Evolutionary conservation across 2,329 filamentous ascomycete species (phyloP).

Genomic region (Neopestalotiopsis clavispora): DNA sequence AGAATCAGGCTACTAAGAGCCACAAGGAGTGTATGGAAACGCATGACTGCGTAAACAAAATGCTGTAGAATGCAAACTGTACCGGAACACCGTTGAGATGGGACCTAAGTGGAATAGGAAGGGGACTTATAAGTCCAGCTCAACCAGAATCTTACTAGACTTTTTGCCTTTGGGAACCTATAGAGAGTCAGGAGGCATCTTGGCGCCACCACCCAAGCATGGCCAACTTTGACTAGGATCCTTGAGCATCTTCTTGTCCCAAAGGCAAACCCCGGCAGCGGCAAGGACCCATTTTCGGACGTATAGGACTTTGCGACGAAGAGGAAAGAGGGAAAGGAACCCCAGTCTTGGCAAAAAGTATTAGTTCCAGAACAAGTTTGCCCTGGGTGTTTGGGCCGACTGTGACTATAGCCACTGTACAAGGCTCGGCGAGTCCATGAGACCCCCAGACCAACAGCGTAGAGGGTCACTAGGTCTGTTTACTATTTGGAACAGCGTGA

Average conservation of each 20-base stretch:
- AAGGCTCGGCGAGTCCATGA: conserved; percentile 1
- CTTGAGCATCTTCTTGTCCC: background rate
- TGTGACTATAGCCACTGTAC: conserved; percentile 7
- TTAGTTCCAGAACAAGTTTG: conserved; percentile 3
- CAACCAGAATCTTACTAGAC: background rate
- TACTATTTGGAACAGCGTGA: conserved; percentile 4
- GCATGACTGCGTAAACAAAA: conserved; percentile 26
- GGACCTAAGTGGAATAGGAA: background rate
- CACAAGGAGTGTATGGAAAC: conserved; percentile 34
- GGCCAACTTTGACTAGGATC: conserved; percentile 1
- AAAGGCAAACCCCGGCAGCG: background rate
- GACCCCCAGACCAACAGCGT: conserved; percentile 1
- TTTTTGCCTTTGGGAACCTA: background rate
- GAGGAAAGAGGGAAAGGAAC: background rate
- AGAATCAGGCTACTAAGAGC: conserved; percentile 34
- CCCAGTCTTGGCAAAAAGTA: background rate
- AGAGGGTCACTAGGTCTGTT: conserved; percentile 12
- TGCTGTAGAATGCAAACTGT: background rate
- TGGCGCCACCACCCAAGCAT: background rate
- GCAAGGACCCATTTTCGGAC: background rate
- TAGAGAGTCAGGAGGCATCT: conserved; percentile 3
- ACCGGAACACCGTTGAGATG: background rate
- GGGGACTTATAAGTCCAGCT: conserved; percentile 12
- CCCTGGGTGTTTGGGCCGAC: conserved; percentile 9
- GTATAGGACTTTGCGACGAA: conserved; percentile 8